Evolutionary conservation across 192 early-diverging fungal genomes (phyloP), one percentile per base, ranked within the genome.

Genomic region (Irineochytrium annulatum): DNA sequence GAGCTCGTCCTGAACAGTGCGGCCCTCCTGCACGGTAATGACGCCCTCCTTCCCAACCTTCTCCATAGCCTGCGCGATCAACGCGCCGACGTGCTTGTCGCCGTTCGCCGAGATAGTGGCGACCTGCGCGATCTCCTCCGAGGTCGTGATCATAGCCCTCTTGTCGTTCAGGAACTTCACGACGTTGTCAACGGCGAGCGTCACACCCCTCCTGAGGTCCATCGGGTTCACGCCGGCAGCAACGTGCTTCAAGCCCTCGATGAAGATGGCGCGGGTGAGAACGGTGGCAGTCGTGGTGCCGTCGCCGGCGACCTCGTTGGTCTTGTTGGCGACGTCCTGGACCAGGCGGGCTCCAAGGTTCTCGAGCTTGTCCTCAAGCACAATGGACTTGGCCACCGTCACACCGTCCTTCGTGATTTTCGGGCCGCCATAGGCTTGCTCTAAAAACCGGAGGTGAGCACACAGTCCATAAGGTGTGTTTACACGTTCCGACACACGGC

Each of bases 331-430:
- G 52, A 99, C 97, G 79, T 99, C 97, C 75, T 98, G 94, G 49
- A 99, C 95, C 34, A 99, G 84, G 48, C 87, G 86, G 43, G 97
- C 97, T 59, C 97, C 97, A 39, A 99, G 85, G 83, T 99, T 98
- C 80, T 99, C 97, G 70, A 99, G 94, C 77, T 92, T 94, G 79
- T 99, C 93, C 73, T 97, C 90, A 32, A 99, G 84, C 32, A 85
- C 79, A 74, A 99, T 93, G 63, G 91, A 87, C 82, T 97, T 98
- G 54, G 97, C 97, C 22, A 99, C 97, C 49, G 97, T 94, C 35
- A 99, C 97, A 74, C 97, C 97, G 75, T 99, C 97, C 89, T 99
- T 99, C 73, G 97, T 99, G 80, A 99, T 99, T 85, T 97, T 98
- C 62, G 97, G 97, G 34, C 87, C 85, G 34, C 95, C 97, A 62